Evolutionary conservation across 1,284 basidiomycete genomes (phyloP), one percentile per base, ranked within the genome.

Genomic region (Hemileia vastatrix): DNA sequence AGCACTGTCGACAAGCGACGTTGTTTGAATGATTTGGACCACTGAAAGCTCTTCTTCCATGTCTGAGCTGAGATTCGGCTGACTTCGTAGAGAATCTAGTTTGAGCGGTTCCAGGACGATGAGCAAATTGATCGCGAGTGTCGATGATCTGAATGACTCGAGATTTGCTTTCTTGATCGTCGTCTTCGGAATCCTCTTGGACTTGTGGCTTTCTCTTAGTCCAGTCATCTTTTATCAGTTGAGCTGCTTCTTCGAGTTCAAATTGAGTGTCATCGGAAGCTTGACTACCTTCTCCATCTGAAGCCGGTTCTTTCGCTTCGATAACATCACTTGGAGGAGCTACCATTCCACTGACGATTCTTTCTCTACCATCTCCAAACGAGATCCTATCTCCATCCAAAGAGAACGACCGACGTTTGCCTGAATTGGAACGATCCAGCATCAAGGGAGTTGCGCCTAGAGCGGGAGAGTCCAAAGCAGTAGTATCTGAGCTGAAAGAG

Each of bases 261-360:
- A 8, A 6, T 2, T 50, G 44, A 23, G 57, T 51, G 47, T 64
- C 66, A 1, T 66, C 64, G 1, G 67, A 65, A 11, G 36, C 15
- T 15, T 11, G 9, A 40, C 36, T 40, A 11, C 36, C 21, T 67
- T 65, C 18, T 64, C 59, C 19, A 64, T 49, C 21, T 66, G 65
- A 4, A 54, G 50, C 48, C 32, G 47, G 62, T 50, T 64, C 62
- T 36, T 49, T 18, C 2, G 36, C 18, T 53, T 64, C 64, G 11
- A 51, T 53, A 2, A 69, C 68, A n/a, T 67, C 68, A 49, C 66
- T 68, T 0, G 68, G 68, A n/a, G 67, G 67, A 1, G 68, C 67
- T 1, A 67, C 67, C 8, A 56, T 36, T 3, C 49, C 63, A 3
- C 55, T 40, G 2, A 64, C 64, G 3, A 54, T 57, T 11, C 36